Evolutionary conservation across 2,329 filamentous ascomycete species (phyloP).

Genomic region (Cytospora mali): DNA sequence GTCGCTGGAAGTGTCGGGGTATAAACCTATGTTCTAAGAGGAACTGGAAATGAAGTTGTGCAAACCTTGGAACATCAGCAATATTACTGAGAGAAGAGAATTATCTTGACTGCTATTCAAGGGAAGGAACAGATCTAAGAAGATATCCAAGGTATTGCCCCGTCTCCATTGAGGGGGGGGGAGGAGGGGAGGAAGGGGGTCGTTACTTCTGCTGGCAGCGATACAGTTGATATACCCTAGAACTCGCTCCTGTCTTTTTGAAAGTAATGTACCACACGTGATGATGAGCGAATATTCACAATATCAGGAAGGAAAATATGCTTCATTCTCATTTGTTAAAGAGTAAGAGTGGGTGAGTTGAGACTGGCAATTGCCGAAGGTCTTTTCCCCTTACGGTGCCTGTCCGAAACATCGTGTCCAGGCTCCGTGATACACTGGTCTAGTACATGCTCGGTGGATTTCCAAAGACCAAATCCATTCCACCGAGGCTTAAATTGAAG

Average conservation of each 20-base stretch:
- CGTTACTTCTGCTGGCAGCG: no score
- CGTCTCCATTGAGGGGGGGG: no score
- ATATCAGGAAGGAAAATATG: not conserved
- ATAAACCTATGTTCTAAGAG: no score
- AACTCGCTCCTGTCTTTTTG: not conserved
- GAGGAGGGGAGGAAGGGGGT: no score
- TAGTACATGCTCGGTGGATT: conserved; percentile 2
- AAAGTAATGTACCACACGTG: not conserved
- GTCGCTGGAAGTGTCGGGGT: no score
- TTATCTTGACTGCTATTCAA: no score
- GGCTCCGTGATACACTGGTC: not conserved
- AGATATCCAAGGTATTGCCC: no score
- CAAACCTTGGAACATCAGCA: no score
- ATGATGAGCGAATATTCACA: not conserved
- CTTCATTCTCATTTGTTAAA: not conserved
- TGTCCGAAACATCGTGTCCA: not conserved
- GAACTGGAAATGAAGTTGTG: no score
- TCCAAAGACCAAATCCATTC: conserved; percentile 25
- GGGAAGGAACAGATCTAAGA: no score
- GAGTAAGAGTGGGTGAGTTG: not conserved
- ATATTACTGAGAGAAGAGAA: no score
- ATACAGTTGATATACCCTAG: no score
- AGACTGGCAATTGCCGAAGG: not conserved
- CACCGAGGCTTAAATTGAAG: conserved; percentile 29
- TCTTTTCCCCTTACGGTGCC: not conserved